Percentiles rank a stretch among this genome's conserved stretches.
These are phyloP conservation scores for Cystofilobasidium macerans DNA, from an alignment of 768 basidiomycete genomes.

Conservation along the genomic window DNA sequence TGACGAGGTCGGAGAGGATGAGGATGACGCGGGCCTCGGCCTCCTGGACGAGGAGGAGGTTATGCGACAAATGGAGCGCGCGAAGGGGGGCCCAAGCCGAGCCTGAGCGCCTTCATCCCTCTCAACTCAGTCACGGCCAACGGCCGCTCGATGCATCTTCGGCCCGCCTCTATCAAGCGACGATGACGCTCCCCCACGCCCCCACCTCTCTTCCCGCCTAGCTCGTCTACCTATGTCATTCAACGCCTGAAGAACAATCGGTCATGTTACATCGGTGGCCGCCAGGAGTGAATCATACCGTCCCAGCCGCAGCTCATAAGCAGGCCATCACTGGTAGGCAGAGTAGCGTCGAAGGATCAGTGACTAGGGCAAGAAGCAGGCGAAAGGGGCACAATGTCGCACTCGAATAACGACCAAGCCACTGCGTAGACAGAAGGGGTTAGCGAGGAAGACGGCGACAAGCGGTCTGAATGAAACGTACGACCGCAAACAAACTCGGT, in stretches of 20 bases:
- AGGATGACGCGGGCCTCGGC: constrained; percentile 2
- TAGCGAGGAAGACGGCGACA: neutral
- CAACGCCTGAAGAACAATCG: too few species aligned
- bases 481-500: constrained; percentile 91
- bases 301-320: constrained; percentile 92
- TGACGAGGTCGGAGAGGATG: constrained; percentile 8
- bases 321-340: constrained; percentile 75
- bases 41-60: constrained; percentile 19
- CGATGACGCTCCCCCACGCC: too few species aligned
- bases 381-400: neutral
- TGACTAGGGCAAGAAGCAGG: neutral
- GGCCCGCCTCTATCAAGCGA: too few species aligned
- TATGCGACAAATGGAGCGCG: constrained; percentile 6
- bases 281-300: constrained; percentile 59
- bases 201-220: constrained; percentile 7
- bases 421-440: neutral
- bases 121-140: too few species aligned
- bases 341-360: constrained; percentile 48
- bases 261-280: too few species aligned
- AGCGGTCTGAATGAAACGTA: constrained; percentile 27
- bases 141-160: too few species aligned
- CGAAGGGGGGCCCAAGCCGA: neutral
- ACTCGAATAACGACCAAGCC: constrained; percentile 19
- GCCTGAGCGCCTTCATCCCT: too few species aligned
- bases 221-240: too few species aligned